Evolutionary conservation across 768 basidiomycete genomes (phyloP).

Genomic region (Mycena capillaripes): DNA sequence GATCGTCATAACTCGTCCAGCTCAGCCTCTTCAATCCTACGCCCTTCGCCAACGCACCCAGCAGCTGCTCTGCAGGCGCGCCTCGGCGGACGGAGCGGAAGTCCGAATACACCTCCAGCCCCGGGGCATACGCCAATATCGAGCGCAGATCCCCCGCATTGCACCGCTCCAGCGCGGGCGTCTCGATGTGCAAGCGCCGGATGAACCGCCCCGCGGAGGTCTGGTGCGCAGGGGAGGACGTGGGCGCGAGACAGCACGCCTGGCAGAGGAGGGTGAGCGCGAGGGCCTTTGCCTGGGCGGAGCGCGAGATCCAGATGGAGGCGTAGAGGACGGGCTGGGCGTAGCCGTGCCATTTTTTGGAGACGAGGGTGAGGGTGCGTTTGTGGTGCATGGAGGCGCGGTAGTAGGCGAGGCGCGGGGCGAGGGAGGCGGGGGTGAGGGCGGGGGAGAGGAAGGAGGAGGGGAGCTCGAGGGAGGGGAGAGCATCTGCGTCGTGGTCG

Average conservation of each 20-base stretch:
- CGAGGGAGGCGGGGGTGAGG: conserved; percentile 51
- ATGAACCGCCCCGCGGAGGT: conserved; percentile 63
- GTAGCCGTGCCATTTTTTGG: conserved; percentile 66
- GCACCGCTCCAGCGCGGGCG: conserved; percentile 73
- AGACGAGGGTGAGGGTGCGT: conserved; percentile 66
- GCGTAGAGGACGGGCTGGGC: conserved; percentile 73
- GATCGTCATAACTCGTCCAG: conserved; percentile 13
- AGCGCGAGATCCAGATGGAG: conserved; percentile 77
- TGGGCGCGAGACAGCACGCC: conserved; percentile 23
- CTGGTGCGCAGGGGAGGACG: conserved; percentile 36
- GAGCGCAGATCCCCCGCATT: conserved; percentile 75
- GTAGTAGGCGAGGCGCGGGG: conserved; percentile 59
- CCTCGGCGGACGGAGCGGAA: conserved; percentile 63
- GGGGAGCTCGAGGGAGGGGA: conserved; percentile 62
- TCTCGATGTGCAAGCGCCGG: conserved; percentile 79
- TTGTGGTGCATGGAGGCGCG: conserved; percentile 63
- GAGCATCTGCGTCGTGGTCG: conserved; percentile 40
- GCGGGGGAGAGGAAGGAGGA: conserved; percentile 70
- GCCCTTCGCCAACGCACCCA: conserved; percentile 33
- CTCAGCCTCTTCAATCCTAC: neutral
- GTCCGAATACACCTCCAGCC: conserved; percentile 73
- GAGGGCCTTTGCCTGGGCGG: conserved; percentile 62
- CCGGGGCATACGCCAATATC: conserved; percentile 75
- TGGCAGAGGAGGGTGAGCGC: conserved; percentile 45
- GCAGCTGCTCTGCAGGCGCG: conserved; percentile 54